These are phyloP conservation scores for Gossypium rotundifolium DNA, from an alignment of 345 rosid genomes.

Conservation along the genomic window DNA sequence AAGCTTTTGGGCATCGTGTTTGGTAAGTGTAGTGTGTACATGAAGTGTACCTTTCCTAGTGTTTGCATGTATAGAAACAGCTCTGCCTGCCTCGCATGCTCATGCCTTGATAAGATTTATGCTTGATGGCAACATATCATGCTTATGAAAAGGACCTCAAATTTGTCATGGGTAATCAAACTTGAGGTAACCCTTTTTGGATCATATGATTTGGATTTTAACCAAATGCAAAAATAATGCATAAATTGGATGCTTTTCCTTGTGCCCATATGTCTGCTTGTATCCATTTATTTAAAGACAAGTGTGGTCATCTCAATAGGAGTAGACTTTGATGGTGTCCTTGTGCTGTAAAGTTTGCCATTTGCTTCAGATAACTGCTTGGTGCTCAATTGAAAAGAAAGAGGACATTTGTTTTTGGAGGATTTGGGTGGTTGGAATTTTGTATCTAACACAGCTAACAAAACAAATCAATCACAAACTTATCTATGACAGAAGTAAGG, in stretches of 20 bases:
- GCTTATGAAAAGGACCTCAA: background rate
- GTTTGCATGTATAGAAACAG: background rate
- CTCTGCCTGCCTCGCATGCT: background rate
- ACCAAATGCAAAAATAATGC: background rate
- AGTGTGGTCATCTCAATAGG: background rate
- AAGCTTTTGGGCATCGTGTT: background rate
- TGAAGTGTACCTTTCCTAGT: background rate
- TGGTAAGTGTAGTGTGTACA: background rate
- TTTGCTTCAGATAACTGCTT: background rate
- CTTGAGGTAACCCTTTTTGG: background rate
- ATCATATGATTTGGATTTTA: slow-evolving; percentile 10
- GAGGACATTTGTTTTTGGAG: background rate
- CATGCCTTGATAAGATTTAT: background rate
- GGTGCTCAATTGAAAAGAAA: background rate
- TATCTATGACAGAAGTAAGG: background rate
- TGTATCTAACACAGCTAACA: background rate
- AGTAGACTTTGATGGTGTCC: background rate
- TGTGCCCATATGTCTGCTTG: background rate
- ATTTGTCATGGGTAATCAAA: background rate
- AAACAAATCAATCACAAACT: background rate
- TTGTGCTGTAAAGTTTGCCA: background rate
- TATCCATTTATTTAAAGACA: background rate
- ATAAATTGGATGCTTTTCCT: background rate
- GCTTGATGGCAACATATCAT: background rate
- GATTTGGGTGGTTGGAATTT: background rate